phyloP scores from a whole-genome alignment of 164 flowering plant genomes.

The Berberis vulgaris region DNA sequence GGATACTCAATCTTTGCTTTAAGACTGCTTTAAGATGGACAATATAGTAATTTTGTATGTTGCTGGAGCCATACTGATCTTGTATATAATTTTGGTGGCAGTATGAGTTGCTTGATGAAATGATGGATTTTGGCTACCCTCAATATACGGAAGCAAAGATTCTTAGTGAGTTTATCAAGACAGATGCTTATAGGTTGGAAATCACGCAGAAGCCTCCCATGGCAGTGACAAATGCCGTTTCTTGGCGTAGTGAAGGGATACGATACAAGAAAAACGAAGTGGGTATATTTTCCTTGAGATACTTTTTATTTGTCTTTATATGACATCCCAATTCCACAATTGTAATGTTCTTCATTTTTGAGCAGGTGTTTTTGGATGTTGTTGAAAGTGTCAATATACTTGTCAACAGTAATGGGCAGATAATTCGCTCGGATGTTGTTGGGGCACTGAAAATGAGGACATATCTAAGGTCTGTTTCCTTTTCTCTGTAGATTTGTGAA shows the following conservation, averaged over 20 bases:
- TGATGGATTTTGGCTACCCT: slow-evolving; percentile 99
- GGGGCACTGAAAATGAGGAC: slow-evolving; percentile 99
- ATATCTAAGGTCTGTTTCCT: slow-evolving; percentile 61
- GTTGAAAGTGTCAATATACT: slow-evolving; percentile 98
- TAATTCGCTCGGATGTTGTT: slow-evolving; percentile 91
- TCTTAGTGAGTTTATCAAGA: slow-evolving; percentile 96
- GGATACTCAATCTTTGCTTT: slow-evolving; percentile 11
- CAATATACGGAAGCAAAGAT: slow-evolving; percentile 97
- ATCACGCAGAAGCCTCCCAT: slow-evolving; percentile 95
- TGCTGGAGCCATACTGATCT: background rate
- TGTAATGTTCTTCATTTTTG: slow-evolving; percentile 2
- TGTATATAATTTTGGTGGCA: slow-evolving; percentile 18
- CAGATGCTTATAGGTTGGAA: slow-evolving; percentile 99
- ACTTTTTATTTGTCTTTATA: background rate
- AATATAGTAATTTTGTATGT: too few species aligned
- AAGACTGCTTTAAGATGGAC: too few species aligned
- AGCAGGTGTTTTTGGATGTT: slow-evolving; percentile 92
- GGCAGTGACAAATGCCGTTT: slow-evolving; percentile 99
- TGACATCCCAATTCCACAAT: background rate
- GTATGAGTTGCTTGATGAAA: slow-evolving; percentile 98
- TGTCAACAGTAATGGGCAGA: slow-evolving; percentile 96
- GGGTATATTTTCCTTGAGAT: slow-evolving; percentile 10
- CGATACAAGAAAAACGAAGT: slow-evolving; percentile 96
- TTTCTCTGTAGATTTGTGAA: too few species aligned
- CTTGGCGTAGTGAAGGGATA: slow-evolving; percentile 99